Evolutionary conservation across 148 eudicot species (phyloP), one percentile per base, ranked within the genome.

Genomic region (Arbutus unedo): DNA sequence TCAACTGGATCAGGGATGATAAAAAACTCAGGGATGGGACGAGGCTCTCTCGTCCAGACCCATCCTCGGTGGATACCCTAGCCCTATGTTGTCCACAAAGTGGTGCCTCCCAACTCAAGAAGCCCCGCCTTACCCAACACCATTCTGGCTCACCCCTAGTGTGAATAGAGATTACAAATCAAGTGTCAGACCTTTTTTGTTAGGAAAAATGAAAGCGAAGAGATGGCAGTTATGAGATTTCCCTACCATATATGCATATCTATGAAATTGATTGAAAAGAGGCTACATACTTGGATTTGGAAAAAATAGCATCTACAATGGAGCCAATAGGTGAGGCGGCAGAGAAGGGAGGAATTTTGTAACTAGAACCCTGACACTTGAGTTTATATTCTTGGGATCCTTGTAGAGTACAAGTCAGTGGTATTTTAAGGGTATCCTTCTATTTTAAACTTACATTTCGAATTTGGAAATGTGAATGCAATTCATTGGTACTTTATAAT

Each of bases 131-230:
- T 11, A 68, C 44, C 25, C 25, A 23, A 21, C 41, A 38, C 70
- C 31, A 62, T 68, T 10, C 44, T 31, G 18, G 72, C 44, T 68
- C 6, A 2, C 38, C 73, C 4, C 73, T 5, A 68, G 3, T 18
- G 4, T 68, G 73, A 68, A 68, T 68, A 23, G 48, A 68, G 74
- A 68, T 68, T 23, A 68, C 43, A 68, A 68, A 68, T 68, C 47
- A 19, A 68, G 45, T 41, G 45, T 64, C 74, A 0, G 45, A 68
- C 4, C 38, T 38, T 68, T 14, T 14, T 16, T 38, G n/a, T 45
- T 68, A 14, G 74, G 19, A 14, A 38, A 38, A 41, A 68, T 31
- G 74, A 68, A 19, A 38, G 31, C 44, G 74, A 68, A 31, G 74
- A 68, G 19, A 68, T 68, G 47, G 19, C 16, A 68, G 5, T 64